Evolutionary conservation across 768 basidiomycete genomes (phyloP).

Genomic region (Lepiota subincarnata): DNA sequence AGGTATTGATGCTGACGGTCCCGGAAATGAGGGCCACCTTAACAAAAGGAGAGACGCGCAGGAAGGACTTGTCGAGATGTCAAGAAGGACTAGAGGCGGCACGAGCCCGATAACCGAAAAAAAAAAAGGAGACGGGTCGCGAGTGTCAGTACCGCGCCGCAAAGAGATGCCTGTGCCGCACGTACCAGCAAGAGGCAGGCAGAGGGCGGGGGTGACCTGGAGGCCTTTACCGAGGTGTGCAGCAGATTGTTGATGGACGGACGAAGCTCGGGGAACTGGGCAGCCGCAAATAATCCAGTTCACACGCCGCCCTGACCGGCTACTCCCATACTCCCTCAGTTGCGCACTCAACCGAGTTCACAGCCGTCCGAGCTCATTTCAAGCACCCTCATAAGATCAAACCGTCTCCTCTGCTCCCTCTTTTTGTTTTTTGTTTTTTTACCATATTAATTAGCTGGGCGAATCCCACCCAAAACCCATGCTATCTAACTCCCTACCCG

Average conservation of each 20-base stretch:
- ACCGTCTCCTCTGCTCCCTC: too few species aligned
- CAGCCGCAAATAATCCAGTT: conserved; percentile 7
- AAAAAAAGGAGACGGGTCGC: not conserved
- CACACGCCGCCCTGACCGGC: conserved; percentile 11
- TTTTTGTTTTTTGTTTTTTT: too few species aligned
- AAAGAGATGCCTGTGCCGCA: not conserved
- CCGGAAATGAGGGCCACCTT: not conserved
- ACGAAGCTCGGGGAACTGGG: not conserved
- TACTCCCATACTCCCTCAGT: conserved; percentile 3
- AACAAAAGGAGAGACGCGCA: not conserved
- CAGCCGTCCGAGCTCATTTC: conserved; percentile 3
- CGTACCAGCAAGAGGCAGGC: not conserved
- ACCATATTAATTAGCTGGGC: too few species aligned
- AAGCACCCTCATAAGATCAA: too few species aligned
- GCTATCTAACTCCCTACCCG: too few species aligned
- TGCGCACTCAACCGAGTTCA: not conserved
- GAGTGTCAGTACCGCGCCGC: not conserved
- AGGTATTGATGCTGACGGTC: not conserved
- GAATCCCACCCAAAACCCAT: too few species aligned
- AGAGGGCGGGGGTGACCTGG: not conserved
- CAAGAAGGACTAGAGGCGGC: not conserved
- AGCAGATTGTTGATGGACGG: conserved; percentile 3
- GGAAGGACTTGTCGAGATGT: not conserved
- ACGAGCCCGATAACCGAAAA: not conserved
- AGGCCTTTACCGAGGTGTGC: conserved; percentile 2